Percentiles rank a stretch among this genome's conserved stretches.
phyloP scores from a whole-genome alignment of 2,329 filamentous ascomycete species.

The Cladophialophora carrionii region DNA sequence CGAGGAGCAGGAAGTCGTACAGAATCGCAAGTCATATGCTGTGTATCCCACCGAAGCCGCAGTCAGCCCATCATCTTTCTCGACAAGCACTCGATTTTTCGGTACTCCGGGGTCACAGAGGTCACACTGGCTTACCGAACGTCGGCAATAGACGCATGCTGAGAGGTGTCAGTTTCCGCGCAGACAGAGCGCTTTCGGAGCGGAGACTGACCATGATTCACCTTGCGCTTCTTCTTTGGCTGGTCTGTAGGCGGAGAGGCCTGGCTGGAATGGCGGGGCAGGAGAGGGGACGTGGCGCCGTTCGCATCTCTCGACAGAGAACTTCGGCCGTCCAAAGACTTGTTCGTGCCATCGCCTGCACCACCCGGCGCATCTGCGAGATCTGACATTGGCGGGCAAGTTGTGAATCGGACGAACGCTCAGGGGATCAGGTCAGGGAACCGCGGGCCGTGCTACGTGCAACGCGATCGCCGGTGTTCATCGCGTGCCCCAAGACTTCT shows the following conservation, averaged over 20 bases:
- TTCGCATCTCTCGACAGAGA: slow-evolving; percentile 25
- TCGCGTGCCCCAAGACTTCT: slow-evolving; percentile 12
- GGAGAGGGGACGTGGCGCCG: slow-evolving; percentile 33
- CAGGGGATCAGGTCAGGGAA: slow-evolving; percentile 17
- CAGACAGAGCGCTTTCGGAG: slow-evolving; percentile 28
- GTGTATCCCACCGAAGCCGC: slow-evolving; percentile 48
- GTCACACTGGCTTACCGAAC: slow-evolving; percentile 69
- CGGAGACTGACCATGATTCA: slow-evolving; percentile 72
- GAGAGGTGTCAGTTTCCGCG: slow-evolving; percentile 47
- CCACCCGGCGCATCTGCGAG: slow-evolving; percentile 34
- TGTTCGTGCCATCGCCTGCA: slow-evolving; percentile 33
- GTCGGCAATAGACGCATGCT: slow-evolving; percentile 87
- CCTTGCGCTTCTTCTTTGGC: slow-evolving; percentile 83
- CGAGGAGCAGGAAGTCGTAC: slow-evolving; percentile 50
- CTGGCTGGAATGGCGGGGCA: slow-evolving; percentile 30
- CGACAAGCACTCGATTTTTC: slow-evolving; percentile 36
- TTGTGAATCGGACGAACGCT: slow-evolving; percentile 27
- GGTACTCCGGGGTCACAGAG: slow-evolving; percentile 22
- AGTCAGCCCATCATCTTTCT: slow-evolving; percentile 51
- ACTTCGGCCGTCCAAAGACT: slow-evolving; percentile 30
- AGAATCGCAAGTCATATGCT: slow-evolving; percentile 93
- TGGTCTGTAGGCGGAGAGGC: slow-evolving; percentile 53
- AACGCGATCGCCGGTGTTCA: slow-evolving; percentile 27
- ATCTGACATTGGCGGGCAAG: slow-evolving; percentile 37
- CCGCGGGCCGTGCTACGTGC: slow-evolving; percentile 21